Evolutionary conservation across 2,329 filamentous ascomycete genomes (phyloP), one percentile per base, ranked within the genome.

Genomic region (Fusarium chlamydosporum): DNA sequence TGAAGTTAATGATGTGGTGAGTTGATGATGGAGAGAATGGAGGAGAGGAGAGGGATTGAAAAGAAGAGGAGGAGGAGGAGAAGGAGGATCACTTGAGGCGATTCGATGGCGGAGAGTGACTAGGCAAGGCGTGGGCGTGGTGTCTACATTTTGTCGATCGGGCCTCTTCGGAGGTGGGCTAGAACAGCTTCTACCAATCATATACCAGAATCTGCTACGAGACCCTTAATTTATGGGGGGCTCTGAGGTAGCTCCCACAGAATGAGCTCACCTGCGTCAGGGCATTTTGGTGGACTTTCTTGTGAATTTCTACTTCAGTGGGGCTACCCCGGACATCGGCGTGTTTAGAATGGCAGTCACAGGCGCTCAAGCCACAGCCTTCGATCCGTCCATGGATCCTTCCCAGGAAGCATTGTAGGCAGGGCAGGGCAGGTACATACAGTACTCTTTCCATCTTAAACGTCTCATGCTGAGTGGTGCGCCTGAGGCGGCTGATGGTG

Each of bases 301-400:
- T 61, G 58, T 68, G 61, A 60, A 53, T 38, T 60, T 45, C 40
- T 61, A n/a, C n/a, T n/a, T n/a, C n/a, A 60, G 72, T 72, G 72
- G 72, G 59, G 62, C 62, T 74, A 74, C 72, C 72, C 72, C 72
- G 72, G 72, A 74, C 72, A 74, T 72, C 72, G 72, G 72, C 70
- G 69, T 48, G 59, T 59, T 52, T 55, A 61, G 43, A 68, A 61
- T 56, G 55, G 18, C 29, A 67, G 48, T 66, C 46, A 51, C 41
- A 67, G 34, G 60, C 60, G 38, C 38, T 56, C 31, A 58, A 60
- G 57, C 37, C 40, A 51, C 34, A 45, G 13, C 20, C 23, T 20
- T 41, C 38, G 38, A 41, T 41, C 23, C 23, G 23, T 23, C 23
- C 12, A 27, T 35, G 11, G 18, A 23, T 43, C 41, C 26, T 45